Evolutionary conservation across 192 early-diverging fungal species (phyloP).

Genomic region (Gorgonomyces haynaldii): DNA sequence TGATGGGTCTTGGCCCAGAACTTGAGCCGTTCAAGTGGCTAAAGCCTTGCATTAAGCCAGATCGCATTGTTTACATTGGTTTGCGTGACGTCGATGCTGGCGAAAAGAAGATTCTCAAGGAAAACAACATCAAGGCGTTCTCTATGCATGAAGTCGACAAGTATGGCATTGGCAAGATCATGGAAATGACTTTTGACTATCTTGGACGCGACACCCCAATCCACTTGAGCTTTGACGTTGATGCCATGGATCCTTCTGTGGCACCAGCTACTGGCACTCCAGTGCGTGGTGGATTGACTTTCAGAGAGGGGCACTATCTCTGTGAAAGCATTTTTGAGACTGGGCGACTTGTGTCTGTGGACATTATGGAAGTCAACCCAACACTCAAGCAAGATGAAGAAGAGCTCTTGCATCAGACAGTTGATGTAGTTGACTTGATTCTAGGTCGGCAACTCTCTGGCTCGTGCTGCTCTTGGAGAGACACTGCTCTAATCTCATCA

Average conservation of each 20-base stretch:
- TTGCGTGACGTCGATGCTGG: constrained; percentile 82
- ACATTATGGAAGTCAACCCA: constrained; percentile 95
- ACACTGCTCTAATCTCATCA: constrained; percentile 54
- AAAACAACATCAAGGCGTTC: constrained; percentile 82
- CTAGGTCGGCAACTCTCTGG: constrained; percentile 69
- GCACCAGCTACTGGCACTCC: constrained; percentile 93
- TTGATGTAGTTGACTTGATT: constrained; percentile 40
- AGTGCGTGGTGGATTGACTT: constrained; percentile 86
- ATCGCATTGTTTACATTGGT: constrained; percentile 89
- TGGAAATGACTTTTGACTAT: constrained; percentile 86
- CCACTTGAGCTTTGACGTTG: constrained; percentile 89
- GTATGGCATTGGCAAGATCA: constrained; percentile 81
- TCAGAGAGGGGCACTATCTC: constrained; percentile 95
- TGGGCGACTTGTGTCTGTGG: constrained; percentile 78
- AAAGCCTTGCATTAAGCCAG: constrained; percentile 55
- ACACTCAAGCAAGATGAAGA: constrained; percentile 59
- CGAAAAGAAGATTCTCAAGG: constrained; percentile 74
- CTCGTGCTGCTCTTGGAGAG: constrained; percentile 75
- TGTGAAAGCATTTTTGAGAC: constrained; percentile 83
- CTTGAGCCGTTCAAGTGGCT: constrained; percentile 67
- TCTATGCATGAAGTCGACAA: constrained; percentile 94
- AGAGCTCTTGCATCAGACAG: constrained; percentile 62
- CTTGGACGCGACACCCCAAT: constrained; percentile 66
- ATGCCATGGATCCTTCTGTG: constrained; percentile 87
- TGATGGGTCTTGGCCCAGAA: constrained; percentile 66